Conservation (phyloP, 306 rosid species). For the Geum urbanum region DNA sequence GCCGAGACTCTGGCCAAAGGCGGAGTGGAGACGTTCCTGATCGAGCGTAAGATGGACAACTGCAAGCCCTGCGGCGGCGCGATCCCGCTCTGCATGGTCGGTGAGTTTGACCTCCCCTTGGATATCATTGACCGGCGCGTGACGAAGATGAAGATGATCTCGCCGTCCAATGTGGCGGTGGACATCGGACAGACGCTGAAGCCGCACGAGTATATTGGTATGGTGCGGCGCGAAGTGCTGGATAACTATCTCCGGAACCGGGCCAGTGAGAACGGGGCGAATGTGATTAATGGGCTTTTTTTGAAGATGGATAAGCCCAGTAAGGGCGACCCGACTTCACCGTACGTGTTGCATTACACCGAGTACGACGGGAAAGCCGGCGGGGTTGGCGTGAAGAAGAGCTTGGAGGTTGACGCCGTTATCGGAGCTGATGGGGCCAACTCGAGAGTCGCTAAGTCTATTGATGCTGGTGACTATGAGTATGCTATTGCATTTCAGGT, state of each 20-base stretch:
- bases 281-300: slow-evolving; percentile 70
- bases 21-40: slow-evolving; percentile 75
- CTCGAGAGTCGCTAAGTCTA: slow-evolving; percentile 87
- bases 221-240: slow-evolving; percentile 90
- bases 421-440: slow-evolving; percentile 98
- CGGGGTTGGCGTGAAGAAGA: slow-evolving; percentile 65
- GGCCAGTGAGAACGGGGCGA: slow-evolving; percentile 78
- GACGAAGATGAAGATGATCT: slow-evolving; percentile 97
- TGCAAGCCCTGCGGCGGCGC: slow-evolving; percentile 99
- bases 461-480: slow-evolving; percentile 89
- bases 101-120: slow-evolving; percentile 81
- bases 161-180: slow-evolving; percentile 95
- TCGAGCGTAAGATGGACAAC: slow-evolving; percentile 90
- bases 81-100: slow-evolving; percentile 95
- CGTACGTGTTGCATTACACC: slow-evolving; percentile 75
- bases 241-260: slow-evolving; percentile 64
- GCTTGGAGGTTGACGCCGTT: slow-evolving; percentile 86
- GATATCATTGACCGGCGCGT: slow-evolving; percentile 93
- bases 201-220: slow-evolving; percentile 94
- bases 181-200: slow-evolving; percentile 81
- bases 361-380: slow-evolving; percentile 62
- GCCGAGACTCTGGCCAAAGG: slow-evolving; percentile 82
- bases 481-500: slow-evolving; percentile 99
- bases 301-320: slow-evolving; percentile 78
- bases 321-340: slow-evolving; percentile 45